phyloP scores from a whole-genome alignment of 2,329 filamentous ascomycete genomes.

The Myriangium duriaei region DNA sequence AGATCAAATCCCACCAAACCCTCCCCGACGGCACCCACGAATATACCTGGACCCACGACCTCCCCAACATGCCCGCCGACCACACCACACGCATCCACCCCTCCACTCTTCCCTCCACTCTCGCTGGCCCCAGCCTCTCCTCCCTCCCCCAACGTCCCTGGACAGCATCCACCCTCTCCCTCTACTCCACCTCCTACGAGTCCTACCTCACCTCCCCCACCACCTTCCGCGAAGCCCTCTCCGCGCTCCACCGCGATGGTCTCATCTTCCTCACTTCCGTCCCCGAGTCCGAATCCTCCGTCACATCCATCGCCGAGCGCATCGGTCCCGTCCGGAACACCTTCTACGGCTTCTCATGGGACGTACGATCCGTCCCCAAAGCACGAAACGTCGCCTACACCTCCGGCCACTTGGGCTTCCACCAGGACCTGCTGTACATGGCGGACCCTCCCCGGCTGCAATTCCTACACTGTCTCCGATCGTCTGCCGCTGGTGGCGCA shows the following conservation, averaged over 20 bases:
- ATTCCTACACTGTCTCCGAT: slow-evolving; percentile 77
- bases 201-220: slow-evolving; percentile 54
- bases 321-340: slow-evolving; percentile 74
- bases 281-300: slow-evolving; percentile 40
- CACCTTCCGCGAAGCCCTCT: slow-evolving; percentile 49
- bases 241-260: slow-evolving; percentile 52
- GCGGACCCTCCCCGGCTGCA: slow-evolving; percentile 68
- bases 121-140: not conserved
- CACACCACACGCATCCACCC: slow-evolving; percentile 28
- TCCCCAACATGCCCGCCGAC: slow-evolving; percentile 29
- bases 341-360: slow-evolving; percentile 85
- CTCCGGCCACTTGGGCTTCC: slow-evolving; percentile 65
- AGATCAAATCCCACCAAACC: slow-evolving; percentile 24
- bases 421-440: slow-evolving; percentile 90
- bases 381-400: slow-evolving; percentile 91
- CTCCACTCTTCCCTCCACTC: slow-evolving; percentile 13
- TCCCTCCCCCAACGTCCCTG: slow-evolving; percentile 22
- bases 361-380: slow-evolving; percentile 68
- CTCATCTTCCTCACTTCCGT: slow-evolving; percentile 66
- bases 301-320: slow-evolving; percentile 54
- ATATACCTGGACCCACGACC: slow-evolving; percentile 51
- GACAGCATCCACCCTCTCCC: slow-evolving; percentile 36
- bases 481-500: slow-evolving; percentile 65
- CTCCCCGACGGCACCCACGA: slow-evolving; percentile 16
- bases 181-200: slow-evolving; percentile 52